Conservation (phyloP, 2,329 filamentous ascomycete genomes). For the Lecanicillium sp. region DNA sequence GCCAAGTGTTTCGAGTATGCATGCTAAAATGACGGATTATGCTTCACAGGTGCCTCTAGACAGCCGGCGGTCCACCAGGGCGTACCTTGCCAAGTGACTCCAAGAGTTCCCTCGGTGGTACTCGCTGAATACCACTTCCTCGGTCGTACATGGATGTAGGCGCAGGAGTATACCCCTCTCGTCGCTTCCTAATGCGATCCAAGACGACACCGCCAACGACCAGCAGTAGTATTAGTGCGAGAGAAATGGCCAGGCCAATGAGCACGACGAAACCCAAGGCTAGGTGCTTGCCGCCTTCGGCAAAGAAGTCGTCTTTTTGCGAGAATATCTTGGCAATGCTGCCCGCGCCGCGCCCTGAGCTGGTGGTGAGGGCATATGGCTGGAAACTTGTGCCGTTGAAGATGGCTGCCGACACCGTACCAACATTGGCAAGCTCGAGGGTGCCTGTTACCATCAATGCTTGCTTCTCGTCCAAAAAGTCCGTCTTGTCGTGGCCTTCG, state of each 20-base stretch:
- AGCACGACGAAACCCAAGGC: slow-evolving; percentile 71
- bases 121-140: slow-evolving; percentile 47
- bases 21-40: slow-evolving; percentile 17
- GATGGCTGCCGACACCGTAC: slow-evolving; percentile 74
- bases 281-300: slow-evolving; percentile 39
- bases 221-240: slow-evolving; percentile 68
- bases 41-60: slow-evolving; percentile 27
- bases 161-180: slow-evolving; percentile 73
- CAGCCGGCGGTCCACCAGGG: slow-evolving; percentile 41
- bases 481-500: slow-evolving; percentile 54
- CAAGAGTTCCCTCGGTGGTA: slow-evolving; percentile 53
- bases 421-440: slow-evolving; percentile 66
- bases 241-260: slow-evolving; percentile 70
- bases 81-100: slow-evolving; percentile 42
- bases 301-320: slow-evolving; percentile 69
- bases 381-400: slow-evolving; percentile 75
- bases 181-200: slow-evolving; percentile 67
- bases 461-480: slow-evolving; percentile 58
- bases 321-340: slow-evolving; percentile 79
- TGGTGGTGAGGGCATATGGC: slow-evolving; percentile 75
- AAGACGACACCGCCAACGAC: slow-evolving; percentile 67
- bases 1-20: slow-evolving; percentile 21
- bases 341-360: slow-evolving; percentile 54
- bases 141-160: slow-evolving; percentile 57
- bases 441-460: slow-evolving; percentile 78